phyloP scores from a whole-genome alignment of 352 stramenopile genomes.

The Phytophthora crassamura region DNA sequence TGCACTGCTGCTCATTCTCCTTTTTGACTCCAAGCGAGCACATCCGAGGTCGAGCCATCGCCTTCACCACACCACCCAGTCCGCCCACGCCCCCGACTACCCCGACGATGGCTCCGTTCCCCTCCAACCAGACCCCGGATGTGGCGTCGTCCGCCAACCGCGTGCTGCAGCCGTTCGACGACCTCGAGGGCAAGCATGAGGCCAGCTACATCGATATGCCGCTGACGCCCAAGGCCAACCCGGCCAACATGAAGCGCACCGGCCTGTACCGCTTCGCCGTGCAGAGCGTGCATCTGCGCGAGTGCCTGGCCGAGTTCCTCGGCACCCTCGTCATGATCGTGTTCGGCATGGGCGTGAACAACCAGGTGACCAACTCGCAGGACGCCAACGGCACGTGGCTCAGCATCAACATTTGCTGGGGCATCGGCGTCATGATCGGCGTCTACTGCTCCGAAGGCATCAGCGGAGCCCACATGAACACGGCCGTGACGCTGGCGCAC shows the following conservation, averaged over 20 bases:
- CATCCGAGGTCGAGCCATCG: slow-evolving; percentile 10
- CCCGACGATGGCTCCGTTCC: slow-evolving; percentile 21
- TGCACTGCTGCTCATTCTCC: slow-evolving; percentile 19
- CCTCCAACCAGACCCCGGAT: slow-evolving; percentile 25
- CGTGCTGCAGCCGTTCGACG: slow-evolving; percentile 19
- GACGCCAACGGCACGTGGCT: slow-evolving; percentile 57
- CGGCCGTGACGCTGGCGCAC: too few relatives aligned
- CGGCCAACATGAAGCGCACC: too few relatives aligned
- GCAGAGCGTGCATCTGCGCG: slow-evolving; percentile 37
- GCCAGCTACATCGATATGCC: slow-evolving; percentile 19
- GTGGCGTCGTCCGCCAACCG: slow-evolving; percentile 12
- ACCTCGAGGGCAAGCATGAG: slow-evolving; percentile 30
- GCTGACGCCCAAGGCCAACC: slow-evolving; percentile 5
- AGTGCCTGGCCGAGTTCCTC: slow-evolving; percentile 59
- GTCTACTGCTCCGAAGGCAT: too few relatives aligned
- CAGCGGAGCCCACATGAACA: too few relatives aligned
- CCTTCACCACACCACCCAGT: neutral
- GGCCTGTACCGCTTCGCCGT: slow-evolving; percentile 16
- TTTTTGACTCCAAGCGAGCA: slow-evolving; percentile 23
- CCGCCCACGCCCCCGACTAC: neutral
- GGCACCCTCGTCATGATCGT: slow-evolving; percentile 54
- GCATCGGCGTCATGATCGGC: too few relatives aligned
- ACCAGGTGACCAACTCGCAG: slow-evolving; percentile 53
- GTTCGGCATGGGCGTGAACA: slow-evolving; percentile 67
- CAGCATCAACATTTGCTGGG: too few relatives aligned